Conservation (phyloP, 192 early-diverging fungal genomes). For the Dissophora globulifera region DNA sequence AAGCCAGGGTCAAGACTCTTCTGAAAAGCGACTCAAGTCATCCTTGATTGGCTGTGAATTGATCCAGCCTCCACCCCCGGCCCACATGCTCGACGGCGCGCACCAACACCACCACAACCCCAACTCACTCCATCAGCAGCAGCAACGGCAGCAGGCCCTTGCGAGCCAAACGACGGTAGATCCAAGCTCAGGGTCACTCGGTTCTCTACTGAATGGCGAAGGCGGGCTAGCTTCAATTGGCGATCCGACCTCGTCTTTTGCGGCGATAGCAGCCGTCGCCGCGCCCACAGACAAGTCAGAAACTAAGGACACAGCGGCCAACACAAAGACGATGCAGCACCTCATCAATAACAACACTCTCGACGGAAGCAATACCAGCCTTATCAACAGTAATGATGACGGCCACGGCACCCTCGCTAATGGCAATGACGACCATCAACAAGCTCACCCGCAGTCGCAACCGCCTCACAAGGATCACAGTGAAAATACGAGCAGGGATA, state of each 20-base stretch:
- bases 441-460: slow-evolving; percentile 15
- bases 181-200: slow-evolving; percentile 4
- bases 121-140: neutral
- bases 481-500: slow-evolving; percentile 21
- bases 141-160: slow-evolving; percentile 2
- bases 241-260: neutral
- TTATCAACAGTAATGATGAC: slow-evolving; percentile 11
- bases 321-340: slow-evolving; percentile 20
- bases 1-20: slow-evolving; percentile 28
- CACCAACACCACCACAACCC: slow-evolving; percentile 23
- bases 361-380: neutral
- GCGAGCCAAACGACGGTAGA: slow-evolving; percentile 4
- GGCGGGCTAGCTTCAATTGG: neutral
- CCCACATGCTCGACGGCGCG: slow-evolving; percentile 22
- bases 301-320: slow-evolving; percentile 2
- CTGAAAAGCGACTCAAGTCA: slow-evolving; percentile 35
- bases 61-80: slow-evolving; percentile 34
- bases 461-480: neutral
- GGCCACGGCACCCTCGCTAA: slow-evolving; percentile 7
- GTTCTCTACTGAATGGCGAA: neutral
- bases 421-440: slow-evolving; percentile 32
- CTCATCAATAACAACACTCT: slow-evolving; percentile 45
- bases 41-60: slow-evolving; percentile 18
- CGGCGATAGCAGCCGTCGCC: neutral
- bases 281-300: neutral